Base-by-base conservation (phyloP, 257 asterid genomes). In the Perilla frutescens region DNA sequence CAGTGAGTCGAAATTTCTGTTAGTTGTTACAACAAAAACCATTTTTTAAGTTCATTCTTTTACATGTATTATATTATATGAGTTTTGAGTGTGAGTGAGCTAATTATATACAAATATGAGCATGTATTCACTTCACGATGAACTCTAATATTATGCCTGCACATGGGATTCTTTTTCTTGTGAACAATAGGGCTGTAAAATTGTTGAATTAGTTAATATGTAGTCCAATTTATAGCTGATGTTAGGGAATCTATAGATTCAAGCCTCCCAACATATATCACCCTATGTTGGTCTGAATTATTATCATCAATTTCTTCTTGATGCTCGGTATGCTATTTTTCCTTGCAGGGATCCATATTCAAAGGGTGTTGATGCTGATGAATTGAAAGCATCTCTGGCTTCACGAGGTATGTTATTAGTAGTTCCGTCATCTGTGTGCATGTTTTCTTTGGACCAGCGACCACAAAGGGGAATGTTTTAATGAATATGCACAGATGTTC, bases 321-420 rank as follows among this genome's bases (percentile, higher is more conserved):
- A 34, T 69, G 47, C 62, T 68, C 29, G 32, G 37, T 74, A 61
- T 78, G 47, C 55, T 59, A 13, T 39, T 62, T 76, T 49, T 12
- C 37, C 47, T 68, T 81, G 66, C 82, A 91, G 97, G 98, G 89
- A 89, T 86, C 94, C 98, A 8, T 84, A 78, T 73, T 85, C 93
- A 15, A 81, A 82, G 78, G 91, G 91, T 58, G 82, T 85, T 39
- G 70, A 84, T 77, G 74, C 65, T 62, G 96, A 89, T 26, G 87
- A 87, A 77, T 76, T 91, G 87, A 89, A 83, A 82, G 96, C 83
- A 51, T 81, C 89, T 86, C 83, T 88, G 73, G 92, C 97, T 79
- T 85, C 90, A 66, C 73, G 73, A 80, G 98, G 97, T 93, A 84
- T 60, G 48, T 62, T 15, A 29, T 50, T 74, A 63, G 64, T 47